These are phyloP conservation scores for Martensiomyces pterosporus DNA, from an alignment of 192 early-diverging fungal species.

Conservation along the genomic window DNA sequence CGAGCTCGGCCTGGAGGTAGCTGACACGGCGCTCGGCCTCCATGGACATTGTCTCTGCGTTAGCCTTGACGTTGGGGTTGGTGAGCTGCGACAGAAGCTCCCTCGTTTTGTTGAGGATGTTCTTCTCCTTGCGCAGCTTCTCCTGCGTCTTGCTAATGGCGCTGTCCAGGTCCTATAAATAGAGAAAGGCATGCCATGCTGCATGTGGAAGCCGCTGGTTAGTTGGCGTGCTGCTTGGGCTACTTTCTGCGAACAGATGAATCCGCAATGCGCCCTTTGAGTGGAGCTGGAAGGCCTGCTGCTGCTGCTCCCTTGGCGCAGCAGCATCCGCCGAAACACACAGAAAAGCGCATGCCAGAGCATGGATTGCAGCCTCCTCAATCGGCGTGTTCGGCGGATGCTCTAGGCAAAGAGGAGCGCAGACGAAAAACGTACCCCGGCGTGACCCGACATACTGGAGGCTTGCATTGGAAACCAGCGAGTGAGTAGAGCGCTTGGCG, in stretches of 20 bases:
- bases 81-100: constrained; percentile 66
- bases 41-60: constrained; percentile 70
- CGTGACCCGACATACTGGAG: constrained; percentile 33
- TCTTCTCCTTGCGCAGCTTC: constrained; percentile 71
- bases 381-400: too few relatives aligned
- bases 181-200: constrained; percentile 1
- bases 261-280: not conserved
- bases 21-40: constrained; percentile 66
- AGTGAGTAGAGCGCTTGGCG: too few relatives aligned
- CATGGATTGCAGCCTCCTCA: too few relatives aligned
- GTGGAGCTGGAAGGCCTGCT: constrained; percentile 3
- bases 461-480: too few relatives aligned
- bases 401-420: too few relatives aligned
- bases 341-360: too few relatives aligned
- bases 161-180: constrained; percentile 53
- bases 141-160: constrained; percentile 65
- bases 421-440: constrained; percentile 32
- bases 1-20: constrained; percentile 64
- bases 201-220: too few relatives aligned
- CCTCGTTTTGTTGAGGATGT: constrained; percentile 67
- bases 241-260: not conserved
- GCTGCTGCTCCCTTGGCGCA: too few relatives aligned
- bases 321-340: too few relatives aligned
- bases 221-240: too few relatives aligned
- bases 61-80: constrained; percentile 65